Base-by-base conservation (phyloP, 2,329 filamentous ascomycete genomes). In the Xylaria arbuscula region DNA sequence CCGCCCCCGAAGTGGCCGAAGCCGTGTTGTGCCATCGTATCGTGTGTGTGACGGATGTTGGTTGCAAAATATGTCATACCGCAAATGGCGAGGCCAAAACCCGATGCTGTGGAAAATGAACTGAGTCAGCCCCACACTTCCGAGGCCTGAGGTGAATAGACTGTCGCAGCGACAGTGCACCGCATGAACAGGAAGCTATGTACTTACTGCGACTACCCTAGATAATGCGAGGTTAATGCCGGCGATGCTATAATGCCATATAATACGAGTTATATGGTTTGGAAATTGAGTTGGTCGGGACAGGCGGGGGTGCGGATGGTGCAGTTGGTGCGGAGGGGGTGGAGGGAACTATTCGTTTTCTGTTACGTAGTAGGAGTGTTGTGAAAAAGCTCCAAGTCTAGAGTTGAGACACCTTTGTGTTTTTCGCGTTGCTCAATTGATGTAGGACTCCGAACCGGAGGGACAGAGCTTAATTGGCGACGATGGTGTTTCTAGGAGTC, bases 1-100 rank as follows among this genome's bases (percentile, higher is more conserved):
- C 82, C 81, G 72, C 84, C 84, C 73, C 82, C 83, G 76, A 88
- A 88, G 72, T 87, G 85, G 76, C 82, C 82, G 79, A 88, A 89
- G 74, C 81, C 80, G 81, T 87, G 85, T 63, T 87, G 85, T 73
- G 86, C 84, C 86, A 88, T 88, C 69, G 74, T 74, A 68, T 72
- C 65, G 69, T 69, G 66, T 42, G 71, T 73, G 47, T 63, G 56
- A 55, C 53, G n/a, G n/a, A 68, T 45, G 59, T 64, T 61, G 36
- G 66, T 62, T 58, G 66, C 38, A 45, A 63, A 54, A 66, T 57
- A 66, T 70, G 66, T 70, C 60, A 69, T 64, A 65, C 65, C 64
- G 64, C 66, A 38, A 68, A 66, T 58, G 66, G 64, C 68, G 64
- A 70, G 13, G 7, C 1, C 50, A 48, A 59, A 66, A 67, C 50